A percentile compares a stretch with the other conserved stretches of the same genome.
These are phyloP conservation scores for Globisporangium paddicum DNA, from an alignment of 352 stramenopile species.

Conservation along the genomic window DNA sequence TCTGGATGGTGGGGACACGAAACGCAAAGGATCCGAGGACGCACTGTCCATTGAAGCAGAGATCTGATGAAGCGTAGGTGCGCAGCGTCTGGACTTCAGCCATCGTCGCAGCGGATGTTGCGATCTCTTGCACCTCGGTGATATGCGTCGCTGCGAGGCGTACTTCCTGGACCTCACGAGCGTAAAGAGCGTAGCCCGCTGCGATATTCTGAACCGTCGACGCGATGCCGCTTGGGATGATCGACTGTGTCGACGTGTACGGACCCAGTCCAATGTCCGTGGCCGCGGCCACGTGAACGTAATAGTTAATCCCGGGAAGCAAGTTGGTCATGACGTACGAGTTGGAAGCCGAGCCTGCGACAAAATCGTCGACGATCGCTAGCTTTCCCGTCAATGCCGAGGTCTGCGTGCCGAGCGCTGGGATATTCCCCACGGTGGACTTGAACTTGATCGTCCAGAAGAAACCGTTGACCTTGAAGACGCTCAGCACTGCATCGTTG, in stretches of 20 bases:
- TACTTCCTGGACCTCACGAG: slow-evolving; percentile 65
- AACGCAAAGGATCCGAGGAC: slow-evolving; percentile 56
- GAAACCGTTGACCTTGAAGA: slow-evolving; percentile 80
- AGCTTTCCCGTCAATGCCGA: slow-evolving; percentile 20
- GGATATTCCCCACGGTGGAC: slow-evolving; percentile 65
- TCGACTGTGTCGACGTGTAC: slow-evolving; percentile 31
- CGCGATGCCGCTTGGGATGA: slow-evolving; percentile 45
- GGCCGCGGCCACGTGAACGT: slow-evolving; percentile 47
- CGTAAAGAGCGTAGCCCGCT: slow-evolving; percentile 51
- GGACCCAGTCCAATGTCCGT: slow-evolving; percentile 50
- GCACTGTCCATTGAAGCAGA: slow-evolving; percentile 44
- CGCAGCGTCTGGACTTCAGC: slow-evolving; percentile 69
- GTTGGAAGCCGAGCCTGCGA: slow-evolving; percentile 25
- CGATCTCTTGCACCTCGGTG: slow-evolving; percentile 64
- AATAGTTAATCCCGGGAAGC: slow-evolving; percentile 64
- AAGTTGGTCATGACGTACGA: slow-evolving; percentile 48
- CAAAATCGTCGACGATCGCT: slow-evolving; percentile 36
- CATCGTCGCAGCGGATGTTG: slow-evolving; percentile 52
- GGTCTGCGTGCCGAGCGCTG: slow-evolving; percentile 30
- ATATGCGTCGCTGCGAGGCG: slow-evolving; percentile 60
- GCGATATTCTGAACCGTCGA: slow-evolving; percentile 45
- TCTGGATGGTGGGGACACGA: slow-evolving; percentile 69
- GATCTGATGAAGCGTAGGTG: slow-evolving; percentile 38
- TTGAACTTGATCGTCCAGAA: slow-evolving; percentile 81
- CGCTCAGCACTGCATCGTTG: slow-evolving; percentile 23